Evolutionary conservation across 768 basidiomycete species (phyloP).

Genomic region (Serendipita sp.): DNA sequence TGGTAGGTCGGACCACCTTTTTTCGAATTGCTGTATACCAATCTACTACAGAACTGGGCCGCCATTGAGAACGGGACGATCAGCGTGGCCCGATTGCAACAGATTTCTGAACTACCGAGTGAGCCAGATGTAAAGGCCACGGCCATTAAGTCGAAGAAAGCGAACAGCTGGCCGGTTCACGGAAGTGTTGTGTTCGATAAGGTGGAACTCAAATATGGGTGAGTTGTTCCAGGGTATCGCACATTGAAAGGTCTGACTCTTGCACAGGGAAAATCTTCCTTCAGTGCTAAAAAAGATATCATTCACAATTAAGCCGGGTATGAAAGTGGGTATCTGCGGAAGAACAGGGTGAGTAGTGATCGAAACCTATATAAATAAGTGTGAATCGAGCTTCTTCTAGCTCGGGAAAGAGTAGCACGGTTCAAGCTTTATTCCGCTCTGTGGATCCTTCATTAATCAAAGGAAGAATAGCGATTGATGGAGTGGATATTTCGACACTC

Average conservation of each 20-base stretch:
- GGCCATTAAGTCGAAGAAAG: not conserved
- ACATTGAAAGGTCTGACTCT: not conserved
- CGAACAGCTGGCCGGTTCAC: not conserved
- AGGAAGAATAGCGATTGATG: constrained; percentile 8
- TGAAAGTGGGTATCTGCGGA: constrained; percentile 10
- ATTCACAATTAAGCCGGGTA: constrained; percentile 1
- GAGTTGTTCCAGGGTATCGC: not conserved
- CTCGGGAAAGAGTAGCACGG: constrained; percentile 8
- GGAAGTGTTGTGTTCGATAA: constrained; percentile 9
- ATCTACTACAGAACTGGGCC: not conserved
- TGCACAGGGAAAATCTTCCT: constrained; percentile 5
- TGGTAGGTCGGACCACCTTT: not conserved
- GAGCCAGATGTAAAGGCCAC: not conserved
- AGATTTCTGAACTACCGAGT: not conserved
- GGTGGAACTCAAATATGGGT: constrained; percentile 5
- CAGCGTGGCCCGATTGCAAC: constrained; percentile 6
- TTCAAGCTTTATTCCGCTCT: not conserved
- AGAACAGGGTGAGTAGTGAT: constrained; percentile 4
- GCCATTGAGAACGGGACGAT: constrained; percentile 7
- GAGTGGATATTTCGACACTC: constrained; percentile 6
- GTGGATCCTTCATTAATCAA: not conserved
- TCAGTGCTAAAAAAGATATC: constrained; percentile 4
- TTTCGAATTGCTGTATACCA: not conserved
- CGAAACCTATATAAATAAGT: not conserved
- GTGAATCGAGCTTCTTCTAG: not conserved